phyloP scores from a whole-genome alignment of 148 eudicot genomes.

The Amaranthus cruentus region DNA sequence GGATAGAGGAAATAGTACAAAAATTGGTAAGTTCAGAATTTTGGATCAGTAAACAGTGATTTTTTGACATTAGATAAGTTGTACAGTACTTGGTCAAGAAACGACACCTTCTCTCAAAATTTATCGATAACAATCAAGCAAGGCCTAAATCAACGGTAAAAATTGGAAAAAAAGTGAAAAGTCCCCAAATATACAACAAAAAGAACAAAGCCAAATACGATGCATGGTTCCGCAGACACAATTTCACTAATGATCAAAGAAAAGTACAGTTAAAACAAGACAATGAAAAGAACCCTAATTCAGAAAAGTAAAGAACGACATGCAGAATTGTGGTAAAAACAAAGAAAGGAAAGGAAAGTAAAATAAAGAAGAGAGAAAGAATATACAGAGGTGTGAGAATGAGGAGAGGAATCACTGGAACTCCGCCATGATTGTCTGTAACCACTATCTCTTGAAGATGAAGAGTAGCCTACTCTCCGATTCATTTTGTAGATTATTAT shows the following conservation, averaged over 20 bases:
- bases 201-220: neutral
- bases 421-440: constrained; percentile 18
- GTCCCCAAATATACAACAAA: neutral
- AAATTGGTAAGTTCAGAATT: too few species aligned
- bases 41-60: too few species aligned
- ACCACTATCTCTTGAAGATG: constrained; percentile 6
- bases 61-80: too few species aligned
- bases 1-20: too few species aligned
- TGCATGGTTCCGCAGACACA: neutral
- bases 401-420: constrained; percentile 10
- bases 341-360: too few species aligned
- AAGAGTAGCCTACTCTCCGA: neutral
- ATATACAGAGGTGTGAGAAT: constrained; percentile 20
- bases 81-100: too few species aligned
- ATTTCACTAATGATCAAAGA: neutral
- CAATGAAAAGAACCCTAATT: neutral
- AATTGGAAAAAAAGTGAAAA: neutral
- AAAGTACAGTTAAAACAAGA: neutral
- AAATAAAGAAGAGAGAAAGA: neutral
- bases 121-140: neutral
- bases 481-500: constrained; percentile 13
- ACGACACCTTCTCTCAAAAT: neutral
- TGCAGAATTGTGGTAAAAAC: neutral
- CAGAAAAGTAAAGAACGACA: neutral
- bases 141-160: neutral